Base-by-base conservation (phyloP, 1,284 basidiomycete genomes). In the Inonotus obliquus region DNA sequence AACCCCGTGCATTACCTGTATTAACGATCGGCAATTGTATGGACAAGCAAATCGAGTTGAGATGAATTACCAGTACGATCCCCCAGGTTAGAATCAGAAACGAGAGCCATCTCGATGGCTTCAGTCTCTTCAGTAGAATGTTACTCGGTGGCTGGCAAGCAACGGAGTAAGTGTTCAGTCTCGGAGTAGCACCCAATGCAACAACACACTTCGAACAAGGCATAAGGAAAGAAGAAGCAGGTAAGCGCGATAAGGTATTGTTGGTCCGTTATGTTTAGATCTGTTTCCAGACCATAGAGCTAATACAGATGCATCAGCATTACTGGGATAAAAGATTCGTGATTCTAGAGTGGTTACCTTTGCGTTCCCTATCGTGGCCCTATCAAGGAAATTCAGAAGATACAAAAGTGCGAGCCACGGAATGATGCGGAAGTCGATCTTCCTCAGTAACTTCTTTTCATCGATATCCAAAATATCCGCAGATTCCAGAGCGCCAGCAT, bases 331-430 rank as follows among this genome's bases (percentile, higher is more conserved):
- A 21, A 61, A 7, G 72, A 69, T 27, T 61, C 37, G 23, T 68
- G 60, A 56, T 65, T 48, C 38, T 51, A 47, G 32, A 69, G 62
- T 27, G 27, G 25, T 41, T 63, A 66, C 76, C 68, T 81, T 81
- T 9, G 87, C 86, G 68, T 87, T 87, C 61, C 82, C 85, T 66
- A 88, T 82, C 58, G 81, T 86, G 54, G 84, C 81, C 67, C 86
- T 76, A 69, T 89, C 86, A 57, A 83, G 71, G 64, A 80, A 82
- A 64, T 80, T 85, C 64, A 88, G 75, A 21, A 89, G 77, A 71
- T 89, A 89, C 23, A 89, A 72, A 11, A 87, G 67, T 21, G 79
- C 74, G 48, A 85, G 68, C 81, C 82, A 85, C 29, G 83, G 83
- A 48, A 85, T 74, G 47, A 84, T 73, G 65, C 74, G 75, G 58